A percentile compares a stretch with the other conserved stretches of the same genome.
These are phyloP conservation scores for Syzygium syzygioides DNA, from an alignment of 441 rosid genomes.

Conservation along the genomic window DNA sequence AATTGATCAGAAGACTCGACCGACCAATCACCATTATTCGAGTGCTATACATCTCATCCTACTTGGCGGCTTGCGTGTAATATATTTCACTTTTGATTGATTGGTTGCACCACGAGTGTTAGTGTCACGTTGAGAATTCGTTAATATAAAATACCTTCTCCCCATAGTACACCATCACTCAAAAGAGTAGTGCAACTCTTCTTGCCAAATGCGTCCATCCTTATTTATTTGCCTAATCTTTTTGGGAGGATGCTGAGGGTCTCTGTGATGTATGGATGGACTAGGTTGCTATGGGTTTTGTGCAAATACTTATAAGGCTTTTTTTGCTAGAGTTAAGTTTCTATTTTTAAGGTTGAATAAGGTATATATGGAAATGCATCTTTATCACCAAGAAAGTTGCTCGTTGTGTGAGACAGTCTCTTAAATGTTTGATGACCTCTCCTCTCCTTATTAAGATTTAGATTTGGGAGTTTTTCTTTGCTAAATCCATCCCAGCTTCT, in stretches of 20 bases:
- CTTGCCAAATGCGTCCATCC: not conserved
- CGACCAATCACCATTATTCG: accelerated
- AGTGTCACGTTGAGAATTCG: accelerated
- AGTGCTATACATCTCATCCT: not conserved
- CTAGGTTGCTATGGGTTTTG: not conserved
- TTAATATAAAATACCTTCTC: not conserved
- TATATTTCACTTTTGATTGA: not conserved
- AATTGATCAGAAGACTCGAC: not conserved
- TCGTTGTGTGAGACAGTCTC: accelerated
- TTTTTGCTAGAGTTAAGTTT: not conserved
- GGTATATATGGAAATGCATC: not conserved
- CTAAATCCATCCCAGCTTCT: not conserved
- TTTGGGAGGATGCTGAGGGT: not conserved
- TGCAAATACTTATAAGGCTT: not conserved
- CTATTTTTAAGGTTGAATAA: not conserved
- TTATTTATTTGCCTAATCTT: not conserved
- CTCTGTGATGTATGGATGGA: not conserved
- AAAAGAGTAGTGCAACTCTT: not conserved
- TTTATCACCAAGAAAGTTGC: not conserved
- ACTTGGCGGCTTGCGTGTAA: not conserved
- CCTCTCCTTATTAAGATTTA: not conserved
- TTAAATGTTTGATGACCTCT: not conserved
- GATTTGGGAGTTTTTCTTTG: not conserved
- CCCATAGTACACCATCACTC: not conserved
- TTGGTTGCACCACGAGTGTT: not conserved